phyloP scores from a whole-genome alignment of 345 rosid species.

The Aquilaria malaccensis region DNA sequence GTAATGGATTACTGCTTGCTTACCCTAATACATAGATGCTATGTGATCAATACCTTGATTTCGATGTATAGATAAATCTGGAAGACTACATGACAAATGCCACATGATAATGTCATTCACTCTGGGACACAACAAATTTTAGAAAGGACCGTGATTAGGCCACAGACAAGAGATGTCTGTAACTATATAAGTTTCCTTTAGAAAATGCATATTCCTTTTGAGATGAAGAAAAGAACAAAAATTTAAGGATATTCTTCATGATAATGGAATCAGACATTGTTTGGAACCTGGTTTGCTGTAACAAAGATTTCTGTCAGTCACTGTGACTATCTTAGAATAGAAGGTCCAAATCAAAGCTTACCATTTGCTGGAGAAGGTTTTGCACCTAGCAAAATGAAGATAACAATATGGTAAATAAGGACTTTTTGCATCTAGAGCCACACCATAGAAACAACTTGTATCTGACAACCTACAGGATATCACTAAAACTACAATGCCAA shows the following conservation, averaged over 20 bases:
- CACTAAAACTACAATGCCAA: neutral
- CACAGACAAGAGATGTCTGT: too few species aligned
- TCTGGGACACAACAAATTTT: too few species aligned
- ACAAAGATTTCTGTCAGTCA: conserved; percentile 12
- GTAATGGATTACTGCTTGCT: too few species aligned
- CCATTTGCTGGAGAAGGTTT: conserved; percentile 72
- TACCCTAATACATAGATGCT: too few species aligned
- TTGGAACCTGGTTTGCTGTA: conserved; percentile 74
- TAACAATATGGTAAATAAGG: conserved; percentile 5
- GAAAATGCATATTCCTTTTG: too few species aligned
- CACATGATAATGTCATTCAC: too few species aligned
- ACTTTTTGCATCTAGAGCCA: neutral
- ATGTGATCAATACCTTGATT: too few species aligned
- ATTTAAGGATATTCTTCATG: conserved; percentile 60
- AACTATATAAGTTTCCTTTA: too few species aligned
- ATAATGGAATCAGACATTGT: conserved; percentile 73
- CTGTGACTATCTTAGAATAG: neutral
- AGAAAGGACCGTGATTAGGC: too few species aligned
- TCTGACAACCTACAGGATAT: neutral
- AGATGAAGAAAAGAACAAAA: neutral
- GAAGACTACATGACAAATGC: too few species aligned
- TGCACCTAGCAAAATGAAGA: conserved; percentile 43
- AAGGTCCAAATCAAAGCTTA: conserved; percentile 26
- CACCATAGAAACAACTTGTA: neutral
- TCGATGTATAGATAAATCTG: too few species aligned